Percentiles rank a stretch among this genome's conserved stretches.
Evolutionary conservation across 2,329 filamentous ascomycete genomes (phyloP).

Genomic region (Neofusicoccum kwambonambiense): DNA sequence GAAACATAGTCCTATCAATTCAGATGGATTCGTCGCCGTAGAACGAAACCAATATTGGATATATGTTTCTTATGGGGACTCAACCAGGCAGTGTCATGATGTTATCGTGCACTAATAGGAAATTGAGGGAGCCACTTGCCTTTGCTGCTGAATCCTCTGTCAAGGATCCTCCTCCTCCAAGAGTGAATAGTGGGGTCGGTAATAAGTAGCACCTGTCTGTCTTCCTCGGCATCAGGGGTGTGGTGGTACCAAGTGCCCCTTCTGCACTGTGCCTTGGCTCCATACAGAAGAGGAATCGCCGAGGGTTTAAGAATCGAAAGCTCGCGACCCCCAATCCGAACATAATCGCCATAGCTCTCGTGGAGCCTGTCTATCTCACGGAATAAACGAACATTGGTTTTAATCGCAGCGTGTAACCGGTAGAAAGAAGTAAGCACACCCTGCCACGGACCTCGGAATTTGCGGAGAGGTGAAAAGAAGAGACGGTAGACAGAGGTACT

Average conservation of each 20-base stretch:
- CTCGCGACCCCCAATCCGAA: constrained; percentile 25
- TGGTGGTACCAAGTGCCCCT: constrained; percentile 32
- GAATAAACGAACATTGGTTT: neutral
- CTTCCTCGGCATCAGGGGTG: constrained; percentile 24
- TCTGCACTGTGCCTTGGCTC: constrained; percentile 38
- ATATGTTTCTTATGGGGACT: neutral
- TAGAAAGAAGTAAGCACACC: constrained; percentile 14
- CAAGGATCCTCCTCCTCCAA: constrained; percentile 32
- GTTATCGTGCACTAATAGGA: neutral
- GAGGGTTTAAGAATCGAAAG: constrained; percentile 28
- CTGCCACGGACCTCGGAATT: constrained; percentile 20
- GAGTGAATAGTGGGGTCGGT: constrained; percentile 26
- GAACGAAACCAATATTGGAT: neutral
- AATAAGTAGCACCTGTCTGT: constrained; percentile 22
- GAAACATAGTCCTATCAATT: neutral
- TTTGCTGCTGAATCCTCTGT: constrained; percentile 33
- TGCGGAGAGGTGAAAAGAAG: constrained; percentile 40
- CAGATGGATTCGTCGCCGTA: neutral
- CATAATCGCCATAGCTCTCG: constrained; percentile 17
- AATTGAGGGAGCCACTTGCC: neutral
- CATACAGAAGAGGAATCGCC: constrained; percentile 22
- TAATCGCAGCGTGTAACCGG: neutral
- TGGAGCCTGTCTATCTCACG: constrained; percentile 15
- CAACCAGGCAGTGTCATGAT: neutral
- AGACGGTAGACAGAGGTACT: constrained; percentile 41